Base-by-base conservation (phyloP, 257 asterid genomes). In the Verbascum thapsus region DNA sequence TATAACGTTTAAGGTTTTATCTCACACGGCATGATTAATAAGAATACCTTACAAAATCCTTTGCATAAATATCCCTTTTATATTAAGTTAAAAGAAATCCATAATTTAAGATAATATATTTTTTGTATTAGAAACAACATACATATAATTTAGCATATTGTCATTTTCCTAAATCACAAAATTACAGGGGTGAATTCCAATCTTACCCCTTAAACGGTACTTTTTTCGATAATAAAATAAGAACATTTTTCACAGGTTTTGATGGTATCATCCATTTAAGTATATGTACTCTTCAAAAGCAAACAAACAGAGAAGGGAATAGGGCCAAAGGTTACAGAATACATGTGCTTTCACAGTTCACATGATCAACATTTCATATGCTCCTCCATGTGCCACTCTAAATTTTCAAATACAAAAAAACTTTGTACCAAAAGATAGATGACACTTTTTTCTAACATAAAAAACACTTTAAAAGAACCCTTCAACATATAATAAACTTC, bases 301-400 rank as follows among this genome's bases (percentile, higher is more conserved):
- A 22, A 53, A 66, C 48, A 74, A 63, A 57, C 62, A 53, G 57
- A 60, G 52, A 68, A n/a, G 18, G 59, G 66, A 68, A 51, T 13
- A 19, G 40, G 65, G 78, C 58, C 76, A 79, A 75, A 76, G 63
- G 75, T 64, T 57, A 66, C 48, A 53, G 30, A 51, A 67, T 34
- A 67, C 61, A 18, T 45, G 64, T 40, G 55, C 38, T 40, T 72
- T 58, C 63, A 64, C 61, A 65, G 34, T 72, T 58, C 63, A 64
- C 61, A 65, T 77, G 70, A 38, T 8, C 3, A 59, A 72, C 64
- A 60, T 55, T 61, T 37, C 66, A 78, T 10, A 43, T 67, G 70
- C 71, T 68, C 49, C 71, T 68, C 49, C 80, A 78, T 78, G 77
- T 67, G 73, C 70, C 23, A 37, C 53, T 41, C 55, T 38, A 58